phyloP scores from a whole-genome alignment of 163 green algal genomes.

The Chlamydomonas reinhardtii region DNA sequence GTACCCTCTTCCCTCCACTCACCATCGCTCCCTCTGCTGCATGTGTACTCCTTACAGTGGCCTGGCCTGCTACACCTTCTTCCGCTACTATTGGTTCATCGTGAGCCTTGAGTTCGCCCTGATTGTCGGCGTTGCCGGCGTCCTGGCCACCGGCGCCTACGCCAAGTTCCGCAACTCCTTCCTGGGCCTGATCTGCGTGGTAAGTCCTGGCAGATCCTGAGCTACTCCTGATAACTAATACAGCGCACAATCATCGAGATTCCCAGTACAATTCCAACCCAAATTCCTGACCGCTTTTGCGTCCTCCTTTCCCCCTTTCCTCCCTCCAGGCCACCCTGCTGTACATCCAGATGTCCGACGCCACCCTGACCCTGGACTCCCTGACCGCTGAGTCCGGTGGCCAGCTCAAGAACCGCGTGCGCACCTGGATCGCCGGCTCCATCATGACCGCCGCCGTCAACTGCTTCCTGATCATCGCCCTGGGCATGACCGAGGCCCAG shows the following conservation, averaged over 20 bases:
- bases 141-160: neutral
- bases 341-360: conserved; percentile 45
- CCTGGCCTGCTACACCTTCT: conserved; percentile 27
- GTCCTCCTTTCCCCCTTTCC: neutral
- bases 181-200: conserved; percentile 26
- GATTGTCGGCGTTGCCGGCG: neutral
- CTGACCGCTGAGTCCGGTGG: neutral
- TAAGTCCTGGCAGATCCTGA: conserved; percentile 3
- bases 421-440: conserved; percentile 41
- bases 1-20: too few species aligned
- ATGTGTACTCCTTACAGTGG: neutral
- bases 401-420: conserved; percentile 28
- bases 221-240: too few species aligned
- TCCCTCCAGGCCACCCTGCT: conserved; percentile 29
- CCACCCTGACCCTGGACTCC: conserved; percentile 24
- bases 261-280: too few species aligned
- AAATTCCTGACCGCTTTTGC: neutral
- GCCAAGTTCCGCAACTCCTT: neutral
- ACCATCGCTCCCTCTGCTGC: too few species aligned
- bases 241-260: too few species aligned
- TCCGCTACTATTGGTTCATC: conserved; percentile 47
- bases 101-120: conserved; percentile 6
- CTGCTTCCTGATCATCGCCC: conserved; percentile 38
- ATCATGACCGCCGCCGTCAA: conserved; percentile 49
- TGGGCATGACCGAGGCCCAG: conserved; percentile 21